These are phyloP conservation scores for Aspergillus phoenicis DNA, from an alignment of 2,329 filamentous ascomycete genomes.

Conservation along the genomic window DNA sequence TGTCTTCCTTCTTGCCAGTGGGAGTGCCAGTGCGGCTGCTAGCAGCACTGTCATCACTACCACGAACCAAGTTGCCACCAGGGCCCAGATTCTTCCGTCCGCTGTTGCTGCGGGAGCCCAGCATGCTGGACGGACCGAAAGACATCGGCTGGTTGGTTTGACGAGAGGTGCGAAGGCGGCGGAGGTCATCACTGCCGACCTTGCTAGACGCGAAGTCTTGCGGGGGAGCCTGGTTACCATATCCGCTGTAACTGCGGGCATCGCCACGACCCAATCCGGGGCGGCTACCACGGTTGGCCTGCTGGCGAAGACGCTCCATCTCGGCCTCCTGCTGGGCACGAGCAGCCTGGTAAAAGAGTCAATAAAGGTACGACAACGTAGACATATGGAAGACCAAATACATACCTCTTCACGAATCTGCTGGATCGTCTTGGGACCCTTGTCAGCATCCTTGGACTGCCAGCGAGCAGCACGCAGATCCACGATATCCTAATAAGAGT, in stretches of 20 bases:
- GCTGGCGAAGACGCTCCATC: slow-evolving; percentile 57
- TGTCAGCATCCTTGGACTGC: slow-evolving; percentile 84
- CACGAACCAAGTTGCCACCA: slow-evolving; percentile 70
- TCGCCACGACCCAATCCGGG: slow-evolving; percentile 80
- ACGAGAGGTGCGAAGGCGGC: slow-evolving; percentile 69
- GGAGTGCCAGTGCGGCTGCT: slow-evolving; percentile 91
- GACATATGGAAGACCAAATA: slow-evolving; percentile 13
- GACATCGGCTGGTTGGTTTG: slow-evolving; percentile 64
- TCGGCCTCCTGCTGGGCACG: slow-evolving; percentile 83
- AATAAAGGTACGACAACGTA: slow-evolving; percentile 8
- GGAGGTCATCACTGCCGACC: slow-evolving; percentile 87
- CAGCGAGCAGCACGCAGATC: slow-evolving; percentile 79
- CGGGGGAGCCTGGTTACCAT: slow-evolving; percentile 68
- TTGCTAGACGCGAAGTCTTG: slow-evolving; percentile 73
- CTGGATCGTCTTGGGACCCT: slow-evolving; percentile 94
- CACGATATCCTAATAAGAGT: slow-evolving; percentile 65
- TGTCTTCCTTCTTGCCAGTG: slow-evolving; percentile 66
- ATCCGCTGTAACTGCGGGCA: slow-evolving; percentile 76
- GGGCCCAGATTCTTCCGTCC: slow-evolving; percentile 73
- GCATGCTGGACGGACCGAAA: slow-evolving; percentile 84
- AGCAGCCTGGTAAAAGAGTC: slow-evolving; percentile 53
- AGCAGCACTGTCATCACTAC: slow-evolving; percentile 80
- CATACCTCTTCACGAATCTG: slow-evolving; percentile 81
- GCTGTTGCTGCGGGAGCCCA: slow-evolving; percentile 87
- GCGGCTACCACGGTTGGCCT: slow-evolving; percentile 63